Evolutionary conservation across 805 yeast genomes (phyloP).

Genomic region (Myxozyma nipponensis): DNA sequence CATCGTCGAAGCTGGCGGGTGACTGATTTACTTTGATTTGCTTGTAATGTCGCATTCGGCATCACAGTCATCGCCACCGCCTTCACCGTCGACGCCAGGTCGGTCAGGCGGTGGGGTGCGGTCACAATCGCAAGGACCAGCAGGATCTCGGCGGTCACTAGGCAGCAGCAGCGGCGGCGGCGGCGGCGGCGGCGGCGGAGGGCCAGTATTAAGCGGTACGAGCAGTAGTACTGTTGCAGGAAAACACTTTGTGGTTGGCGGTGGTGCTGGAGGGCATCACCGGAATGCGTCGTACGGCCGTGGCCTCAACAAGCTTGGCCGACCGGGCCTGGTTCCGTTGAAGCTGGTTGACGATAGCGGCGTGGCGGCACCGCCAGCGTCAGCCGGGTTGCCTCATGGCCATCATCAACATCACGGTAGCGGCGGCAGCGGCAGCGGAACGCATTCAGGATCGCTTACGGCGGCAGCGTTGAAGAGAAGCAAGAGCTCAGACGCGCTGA

Average conservation of each 20-base stretch:
- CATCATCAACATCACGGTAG: neutral
- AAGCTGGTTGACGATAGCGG: neutral
- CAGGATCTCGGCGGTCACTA: neutral
- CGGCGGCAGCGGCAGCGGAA: neutral
- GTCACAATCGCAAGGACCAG: neutral
- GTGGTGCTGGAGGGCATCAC: constrained; percentile 13
- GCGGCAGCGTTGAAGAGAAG: constrained; percentile 14
- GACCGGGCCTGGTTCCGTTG: constrained; percentile 9
- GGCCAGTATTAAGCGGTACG: too few relatives aligned
- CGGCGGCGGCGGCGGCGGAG: neutral
- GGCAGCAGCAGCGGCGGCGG: neutral
- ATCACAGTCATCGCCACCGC: too few relatives aligned
- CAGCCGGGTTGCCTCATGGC: neutral
- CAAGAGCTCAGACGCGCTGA: constrained; percentile 22
- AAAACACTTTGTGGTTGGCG: constrained; percentile 23
- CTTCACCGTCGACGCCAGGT: constrained; percentile 2
- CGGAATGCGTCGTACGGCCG: constrained; percentile 22
- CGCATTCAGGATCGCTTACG: too few relatives aligned
- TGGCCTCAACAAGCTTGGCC: constrained; percentile 16
- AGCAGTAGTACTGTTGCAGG: too few relatives aligned
- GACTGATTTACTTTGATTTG: too few relatives aligned
- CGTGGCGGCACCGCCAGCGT: neutral
- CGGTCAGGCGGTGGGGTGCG: neutral
- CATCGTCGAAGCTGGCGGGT: too few relatives aligned
- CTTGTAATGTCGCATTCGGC: too few relatives aligned